Base-by-base conservation (phyloP, 768 basidiomycete genomes). In the Leccinum fibrillosum region DNA sequence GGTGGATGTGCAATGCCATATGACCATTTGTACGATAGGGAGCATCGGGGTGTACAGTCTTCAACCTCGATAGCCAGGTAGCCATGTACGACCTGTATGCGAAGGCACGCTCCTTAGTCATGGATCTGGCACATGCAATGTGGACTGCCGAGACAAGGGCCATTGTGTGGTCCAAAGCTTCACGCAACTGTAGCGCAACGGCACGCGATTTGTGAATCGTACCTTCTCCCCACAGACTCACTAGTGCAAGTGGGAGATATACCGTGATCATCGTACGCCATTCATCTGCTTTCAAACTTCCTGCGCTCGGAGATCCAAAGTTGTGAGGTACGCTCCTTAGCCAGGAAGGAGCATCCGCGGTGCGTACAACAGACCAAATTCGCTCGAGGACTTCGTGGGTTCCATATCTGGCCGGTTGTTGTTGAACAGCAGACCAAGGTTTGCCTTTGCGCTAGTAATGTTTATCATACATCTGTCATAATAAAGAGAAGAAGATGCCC, bases 81-180 rank as follows among this genome's bases (percentile, higher is more conserved):
- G 26, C 8, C 11, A 58, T 34, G 8, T 39, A 39, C 2, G 47
- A 21, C 2, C 10, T 9, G 19, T 53, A 54, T 19, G 53, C 12
- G 8, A 34, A 8, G 12, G n/a, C 37, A 17, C 6, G 56, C 3
- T 42, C 21, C 11, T 3, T 13, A 8, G 21, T 56, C 26, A 35
- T 60, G 23, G 34, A 23, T 32, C 34, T 6, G 15, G 49, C 0
- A 19, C 56, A 57, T 5, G 56, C 51, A 2, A 53, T 15, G 9
- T 39, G 21, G 26, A 51, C 28, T 13, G 42, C 57, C 11, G 6
- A 26, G 11, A 60, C 25, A 12, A 53, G 52, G 6, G 7, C 39
- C 59, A 53, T 60, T 4, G 35, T 60, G 7, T 60, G 42, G 42
- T 55, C 54, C 4, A 58, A 17, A 21, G 25, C 25, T 32, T 35